Percentiles rank a stretch among this genome's conserved stretches.
Evolutionary conservation across 495 filamentous ascomycete genomes (phyloP).

Genomic region (Immersiella caudata): DNA sequence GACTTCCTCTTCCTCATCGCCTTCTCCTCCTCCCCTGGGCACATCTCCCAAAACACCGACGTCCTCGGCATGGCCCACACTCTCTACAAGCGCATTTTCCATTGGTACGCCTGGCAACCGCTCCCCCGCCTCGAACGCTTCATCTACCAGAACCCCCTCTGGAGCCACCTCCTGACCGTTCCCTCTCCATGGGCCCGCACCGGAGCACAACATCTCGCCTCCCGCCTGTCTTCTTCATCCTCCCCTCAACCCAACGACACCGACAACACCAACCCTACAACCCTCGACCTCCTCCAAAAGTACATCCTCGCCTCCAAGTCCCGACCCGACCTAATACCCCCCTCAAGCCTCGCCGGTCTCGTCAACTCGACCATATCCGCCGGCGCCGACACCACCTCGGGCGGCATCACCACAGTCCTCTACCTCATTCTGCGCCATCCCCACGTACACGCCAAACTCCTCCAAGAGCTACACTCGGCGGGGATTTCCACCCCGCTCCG

Average conservation of each 20-base stretch:
- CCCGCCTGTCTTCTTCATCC: slow-evolving; percentile 21
- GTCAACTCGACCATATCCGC: slow-evolving; percentile 54
- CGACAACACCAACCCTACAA: not conserved
- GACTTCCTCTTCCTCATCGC: slow-evolving; percentile 32
- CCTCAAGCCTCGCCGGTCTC: slow-evolving; percentile 41
- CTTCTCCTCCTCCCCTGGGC: slow-evolving; percentile 32
- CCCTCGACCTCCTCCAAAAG: slow-evolving; percentile 28
- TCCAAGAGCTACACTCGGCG: slow-evolving; percentile 36
- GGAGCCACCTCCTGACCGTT: slow-evolving; percentile 18
- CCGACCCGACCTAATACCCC: slow-evolving; percentile 36
- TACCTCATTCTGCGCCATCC: slow-evolving; percentile 56
- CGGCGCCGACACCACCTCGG: slow-evolving; percentile 59
- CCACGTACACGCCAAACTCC: slow-evolving; percentile 44
- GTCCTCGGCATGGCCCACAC: slow-evolving; percentile 29
- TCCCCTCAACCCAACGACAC: no score
- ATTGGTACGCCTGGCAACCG: slow-evolving; percentile 36
- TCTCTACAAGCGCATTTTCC: slow-evolving; percentile 29
- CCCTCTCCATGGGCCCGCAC: slow-evolving; percentile 24
- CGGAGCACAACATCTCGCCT: slow-evolving; percentile 21
- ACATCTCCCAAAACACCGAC: slow-evolving; percentile 29
- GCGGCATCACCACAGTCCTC: slow-evolving; percentile 53
- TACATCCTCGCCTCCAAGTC: slow-evolving; percentile 32
- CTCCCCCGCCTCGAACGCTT: slow-evolving; percentile 32
- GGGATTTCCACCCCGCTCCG: slow-evolving; percentile 30
- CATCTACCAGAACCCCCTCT: slow-evolving; percentile 34